A percentile compares a stretch with the other conserved stretches of the same genome.
phyloP scores from a whole-genome alignment of 169 alveolate species.

The Eimeria maxima region DNA sequence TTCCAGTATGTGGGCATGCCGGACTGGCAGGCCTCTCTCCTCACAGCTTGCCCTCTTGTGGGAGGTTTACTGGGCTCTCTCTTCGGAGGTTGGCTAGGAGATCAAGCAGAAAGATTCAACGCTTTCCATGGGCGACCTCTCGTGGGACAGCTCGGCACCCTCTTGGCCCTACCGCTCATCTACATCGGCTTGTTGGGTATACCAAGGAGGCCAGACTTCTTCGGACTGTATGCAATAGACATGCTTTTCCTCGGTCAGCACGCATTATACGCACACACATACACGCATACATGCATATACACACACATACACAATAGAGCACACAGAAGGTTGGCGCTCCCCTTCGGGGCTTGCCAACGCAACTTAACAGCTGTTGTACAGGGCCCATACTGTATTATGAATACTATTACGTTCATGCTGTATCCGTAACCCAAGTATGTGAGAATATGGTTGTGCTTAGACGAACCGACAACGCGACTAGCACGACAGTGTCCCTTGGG shows the following conservation, averaged over 20 bases:
- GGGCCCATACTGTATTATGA: not conserved
- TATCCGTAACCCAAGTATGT: no score
- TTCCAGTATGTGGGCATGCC: constrained; percentile 93
- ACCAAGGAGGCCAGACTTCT: constrained; percentile 86
- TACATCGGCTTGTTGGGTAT: constrained; percentile 86
- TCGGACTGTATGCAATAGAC: constrained; percentile 84
- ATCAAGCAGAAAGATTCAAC: constrained; percentile 88
- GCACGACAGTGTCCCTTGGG: no score
- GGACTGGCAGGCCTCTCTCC: constrained; percentile 92
- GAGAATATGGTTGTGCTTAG: no score
- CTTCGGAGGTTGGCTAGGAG: constrained; percentile 94
- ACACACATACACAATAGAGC: no score
- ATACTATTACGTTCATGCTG: no score
- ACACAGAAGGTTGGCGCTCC: not conserved
- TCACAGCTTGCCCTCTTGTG: constrained; percentile 90
- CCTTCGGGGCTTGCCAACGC: not conserved
- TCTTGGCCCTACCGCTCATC: constrained; percentile 87
- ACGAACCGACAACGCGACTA: no score
- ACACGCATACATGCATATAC: no score
- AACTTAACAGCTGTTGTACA: not conserved
- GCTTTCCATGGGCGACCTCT: constrained; percentile 92
- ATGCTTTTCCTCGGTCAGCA: constrained; percentile 90
- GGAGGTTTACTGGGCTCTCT: constrained; percentile 95
- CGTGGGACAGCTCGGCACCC: constrained; percentile 87
- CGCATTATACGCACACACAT: not conserved